Conservation (phyloP, 2,329 filamentous ascomycete genomes). For the Cladosporium oxysporum region DNA sequence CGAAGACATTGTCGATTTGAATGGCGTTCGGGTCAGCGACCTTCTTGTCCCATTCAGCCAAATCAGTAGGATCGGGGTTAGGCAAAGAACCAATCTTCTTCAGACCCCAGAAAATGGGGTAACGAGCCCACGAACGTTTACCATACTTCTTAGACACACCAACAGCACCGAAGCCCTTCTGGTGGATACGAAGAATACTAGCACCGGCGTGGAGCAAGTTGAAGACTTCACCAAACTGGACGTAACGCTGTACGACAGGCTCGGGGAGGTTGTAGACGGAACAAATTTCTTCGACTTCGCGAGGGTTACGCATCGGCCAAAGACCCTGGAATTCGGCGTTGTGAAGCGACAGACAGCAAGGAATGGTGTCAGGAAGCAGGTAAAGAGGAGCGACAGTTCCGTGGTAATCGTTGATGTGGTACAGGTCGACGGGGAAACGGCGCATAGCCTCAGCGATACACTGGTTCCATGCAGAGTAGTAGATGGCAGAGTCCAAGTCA, state of each 20-base stretch:
- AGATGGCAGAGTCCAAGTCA: slow-evolving; percentile 66
- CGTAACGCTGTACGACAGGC: slow-evolving; percentile 60
- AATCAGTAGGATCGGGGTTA: slow-evolving; percentile 67
- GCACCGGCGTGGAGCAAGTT: slow-evolving; percentile 68
- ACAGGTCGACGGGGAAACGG: slow-evolving; percentile 64
- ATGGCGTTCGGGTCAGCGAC: slow-evolving; percentile 53
- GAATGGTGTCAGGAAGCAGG: slow-evolving; percentile 63
- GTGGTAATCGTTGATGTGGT: slow-evolving; percentile 68
- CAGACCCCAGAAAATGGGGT: slow-evolving; percentile 70
- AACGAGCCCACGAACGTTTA: slow-evolving; percentile 65
- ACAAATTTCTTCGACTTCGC: slow-evolving; percentile 65
- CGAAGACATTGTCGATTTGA: slow-evolving; percentile 56
- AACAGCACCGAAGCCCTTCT: slow-evolving; percentile 68
- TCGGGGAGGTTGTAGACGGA: slow-evolving; percentile 63
- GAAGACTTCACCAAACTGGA: slow-evolving; percentile 70
- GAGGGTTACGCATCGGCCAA: slow-evolving; percentile 65
- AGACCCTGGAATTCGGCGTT: slow-evolving; percentile 70
- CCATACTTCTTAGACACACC: slow-evolving; percentile 70
- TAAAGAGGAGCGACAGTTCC: slow-evolving; percentile 65
- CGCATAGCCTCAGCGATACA: slow-evolving; percentile 66
- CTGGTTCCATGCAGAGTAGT: slow-evolving; percentile 71
- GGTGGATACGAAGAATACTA: slow-evolving; percentile 66
- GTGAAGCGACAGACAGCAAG: slow-evolving; percentile 64
- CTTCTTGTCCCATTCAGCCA: slow-evolving; percentile 60
- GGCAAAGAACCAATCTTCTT: slow-evolving; percentile 64